Base-by-base conservation (phyloP, 345 rosid species). In the Salix viminalis region DNA sequence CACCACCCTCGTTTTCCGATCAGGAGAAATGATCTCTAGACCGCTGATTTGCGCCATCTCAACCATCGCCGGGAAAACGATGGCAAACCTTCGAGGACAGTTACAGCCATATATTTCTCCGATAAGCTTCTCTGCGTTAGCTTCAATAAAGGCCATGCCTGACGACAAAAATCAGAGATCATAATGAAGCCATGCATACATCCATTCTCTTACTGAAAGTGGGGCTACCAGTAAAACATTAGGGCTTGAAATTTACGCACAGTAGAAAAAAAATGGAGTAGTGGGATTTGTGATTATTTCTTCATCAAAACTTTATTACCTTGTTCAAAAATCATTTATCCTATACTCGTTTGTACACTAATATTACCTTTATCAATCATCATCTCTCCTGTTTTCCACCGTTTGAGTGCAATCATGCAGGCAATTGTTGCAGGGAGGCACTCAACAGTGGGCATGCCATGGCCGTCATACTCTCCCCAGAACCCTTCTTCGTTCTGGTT, bases 1-100 rank as follows among this genome's bases (percentile, higher is more conserved):
- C 61, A 84, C 48, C n/a, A 54, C 48, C 24, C 2, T 41, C 13
- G 72, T 67, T 28, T 81, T 41, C 4, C 34, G 50, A 9, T 71
- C 71, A 4, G 86, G 44, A 39, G 85, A 84, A 15, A 65, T 73
- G 44, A 87, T 74, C 11, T 89, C 67, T 16, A 90, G 71, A 39
- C 86, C 91, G 60, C 39, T 74, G 67, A 34, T 6, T 32, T n/a
- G 78, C 30, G 91, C 89, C 79, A 81, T 81, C 73, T 87, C 91
- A n/a, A 90, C 61, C 79, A 85, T 83, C 66, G 80, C 89, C 11
- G 86, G 87, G 75, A 91, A 90, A 37, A 77, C 75, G 24, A 90
- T 82, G 39, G 81, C 54, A 36, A 91, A 85, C 97, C 92, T 83
- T 66, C 87, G 90, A 68, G 97, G 94, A 74, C 72, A 79, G 1